Evolutionary conservation across 345 rosid genomes (phyloP).

Genomic region (Trapa bicornis): DNA sequence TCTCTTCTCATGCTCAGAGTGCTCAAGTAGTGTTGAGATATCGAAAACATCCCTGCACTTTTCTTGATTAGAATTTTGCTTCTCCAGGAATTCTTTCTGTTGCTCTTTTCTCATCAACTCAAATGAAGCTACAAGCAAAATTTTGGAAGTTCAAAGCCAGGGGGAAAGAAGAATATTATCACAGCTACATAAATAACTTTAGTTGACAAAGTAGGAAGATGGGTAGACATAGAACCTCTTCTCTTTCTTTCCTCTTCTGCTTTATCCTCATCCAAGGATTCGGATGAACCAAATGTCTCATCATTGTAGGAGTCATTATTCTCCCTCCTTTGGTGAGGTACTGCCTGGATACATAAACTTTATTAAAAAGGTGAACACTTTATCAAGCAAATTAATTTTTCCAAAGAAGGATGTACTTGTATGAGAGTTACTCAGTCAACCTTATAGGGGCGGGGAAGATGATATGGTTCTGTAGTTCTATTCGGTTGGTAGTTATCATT

Average conservation of each 20-base stretch:
- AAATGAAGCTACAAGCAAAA: slow-evolving; percentile 54
- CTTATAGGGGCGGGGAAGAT: slow-evolving; percentile 95
- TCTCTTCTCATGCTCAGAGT: slow-evolving; percentile 49
- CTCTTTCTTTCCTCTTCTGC: slow-evolving; percentile 95
- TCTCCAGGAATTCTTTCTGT: slow-evolving; percentile 68
- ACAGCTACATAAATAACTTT: too few species aligned
- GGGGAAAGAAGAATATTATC: too few species aligned
- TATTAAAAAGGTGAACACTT: neutral
- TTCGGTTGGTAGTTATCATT: slow-evolving; percentile 53
- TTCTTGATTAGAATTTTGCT: slow-evolving; percentile 53
- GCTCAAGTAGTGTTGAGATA: slow-evolving; percentile 46
- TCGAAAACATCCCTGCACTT: slow-evolving; percentile 52
- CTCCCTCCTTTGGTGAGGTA: slow-evolving; percentile 54
- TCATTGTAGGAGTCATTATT: slow-evolving; percentile 62
- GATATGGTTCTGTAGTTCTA: slow-evolving; percentile 73
- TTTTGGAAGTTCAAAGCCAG: neutral
- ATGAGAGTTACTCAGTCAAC: slow-evolving; percentile 15
- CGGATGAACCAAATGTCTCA: slow-evolving; percentile 94
- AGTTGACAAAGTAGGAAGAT: too few species aligned
- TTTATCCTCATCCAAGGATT: slow-evolving; percentile 60
- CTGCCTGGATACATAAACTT: slow-evolving; percentile 39
- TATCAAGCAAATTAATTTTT: neutral
- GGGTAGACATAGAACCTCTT: slow-evolving; percentile 44
- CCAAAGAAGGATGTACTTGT: neutral
- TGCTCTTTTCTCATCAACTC: slow-evolving; percentile 97